These are phyloP conservation scores for Aspergillus sp. DNA, from an alignment of 2,329 filamentous ascomycete species.

Conservation along the genomic window DNA sequence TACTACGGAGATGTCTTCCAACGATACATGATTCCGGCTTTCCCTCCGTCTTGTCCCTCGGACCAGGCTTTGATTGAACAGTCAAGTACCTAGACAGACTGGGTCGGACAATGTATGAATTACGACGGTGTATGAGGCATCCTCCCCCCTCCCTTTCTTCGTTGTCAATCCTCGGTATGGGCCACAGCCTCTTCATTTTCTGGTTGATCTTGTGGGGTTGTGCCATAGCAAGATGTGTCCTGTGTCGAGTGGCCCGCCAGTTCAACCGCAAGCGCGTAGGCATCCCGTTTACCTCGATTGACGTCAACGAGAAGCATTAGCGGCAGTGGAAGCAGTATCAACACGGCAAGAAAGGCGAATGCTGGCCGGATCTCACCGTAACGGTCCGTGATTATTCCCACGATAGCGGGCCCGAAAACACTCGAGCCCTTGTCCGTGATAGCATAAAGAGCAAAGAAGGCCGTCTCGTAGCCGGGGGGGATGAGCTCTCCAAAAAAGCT, in stretches of 20 bases:
- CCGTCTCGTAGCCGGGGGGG: conserved; percentile 88
- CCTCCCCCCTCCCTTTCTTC: no score
- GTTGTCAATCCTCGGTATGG: background rate
- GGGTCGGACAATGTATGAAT: no score
- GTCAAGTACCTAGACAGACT: no score
- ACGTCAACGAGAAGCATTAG: conserved; percentile 84
- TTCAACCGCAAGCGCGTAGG: conserved; percentile 61
- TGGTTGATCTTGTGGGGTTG: conserved; percentile 11
- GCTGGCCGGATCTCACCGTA: conserved; percentile 79
- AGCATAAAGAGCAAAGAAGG: conserved; percentile 94
- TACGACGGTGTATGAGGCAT: no score
- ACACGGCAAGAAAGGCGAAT: conserved; percentile 83
- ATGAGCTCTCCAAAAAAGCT: conserved; percentile 92
- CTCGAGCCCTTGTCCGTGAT: conserved; percentile 97
- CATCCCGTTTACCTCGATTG: conserved; percentile 71
- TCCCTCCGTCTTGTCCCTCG: no score
- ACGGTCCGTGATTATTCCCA: conserved; percentile 85
- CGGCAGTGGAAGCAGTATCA: conserved; percentile 83
- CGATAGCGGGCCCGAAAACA: conserved; percentile 90
- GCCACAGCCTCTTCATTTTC: background rate
- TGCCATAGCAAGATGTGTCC: conserved; percentile 25
- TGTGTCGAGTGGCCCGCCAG: conserved; percentile 31
- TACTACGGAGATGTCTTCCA: background rate
- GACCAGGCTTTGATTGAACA: no score
- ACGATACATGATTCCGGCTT: no score